Base-by-base conservation (phyloP, 345 rosid species). In the Eucalyptus coolabah region DNA sequence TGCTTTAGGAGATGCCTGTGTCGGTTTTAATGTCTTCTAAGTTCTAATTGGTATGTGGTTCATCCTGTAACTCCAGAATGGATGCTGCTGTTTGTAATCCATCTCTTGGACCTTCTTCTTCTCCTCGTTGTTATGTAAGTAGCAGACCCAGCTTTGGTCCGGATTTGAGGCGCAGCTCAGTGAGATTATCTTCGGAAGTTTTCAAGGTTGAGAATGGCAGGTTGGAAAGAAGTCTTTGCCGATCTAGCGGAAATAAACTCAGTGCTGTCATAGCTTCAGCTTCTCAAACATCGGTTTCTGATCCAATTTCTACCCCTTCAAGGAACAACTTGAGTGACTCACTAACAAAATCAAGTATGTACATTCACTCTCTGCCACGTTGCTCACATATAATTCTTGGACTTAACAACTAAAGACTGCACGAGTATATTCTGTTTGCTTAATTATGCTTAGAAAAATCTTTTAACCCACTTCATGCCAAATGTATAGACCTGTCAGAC, bases 321-420 rank as follows among this genome's bases (percentile, higher is more conserved):
- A 89, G 92, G 88, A 93, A 88, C 53, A 86, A 63, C 91, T 86
- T 91, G 60, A 90, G 90, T 37, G 97, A 90, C 67, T 89, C 92
- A 37, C 91, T 40, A 42, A 95, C 90, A 91, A 97, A 95, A 94
- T 88, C 97, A 90, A 94, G 99, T 98, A 95, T 86, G 93, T 67
- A 32, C 32, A 15, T 86, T 72, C 88, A 77, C 85, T 77, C 87
- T 87, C 60, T 51, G 12, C 21, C 67, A 21, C 87, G 17, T 54
- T 54, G 28, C 18, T 45, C 49, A 34, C 18, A 44, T 17, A 34
- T 34, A 24, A 50, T 53, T 23, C 28, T 77, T 40, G 13, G 49
- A 54, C 8, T 37, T 67, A 34, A 12, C 4, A 34, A 26, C 2
- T 51, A 44, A 13, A 34, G 47, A 26, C n/a, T 86, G 63, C 45